Evolutionary conservation across 2,329 filamentous ascomycete genomes (phyloP), one percentile per base, ranked within the genome.

Genomic region (Fusarium azukiicola): DNA sequence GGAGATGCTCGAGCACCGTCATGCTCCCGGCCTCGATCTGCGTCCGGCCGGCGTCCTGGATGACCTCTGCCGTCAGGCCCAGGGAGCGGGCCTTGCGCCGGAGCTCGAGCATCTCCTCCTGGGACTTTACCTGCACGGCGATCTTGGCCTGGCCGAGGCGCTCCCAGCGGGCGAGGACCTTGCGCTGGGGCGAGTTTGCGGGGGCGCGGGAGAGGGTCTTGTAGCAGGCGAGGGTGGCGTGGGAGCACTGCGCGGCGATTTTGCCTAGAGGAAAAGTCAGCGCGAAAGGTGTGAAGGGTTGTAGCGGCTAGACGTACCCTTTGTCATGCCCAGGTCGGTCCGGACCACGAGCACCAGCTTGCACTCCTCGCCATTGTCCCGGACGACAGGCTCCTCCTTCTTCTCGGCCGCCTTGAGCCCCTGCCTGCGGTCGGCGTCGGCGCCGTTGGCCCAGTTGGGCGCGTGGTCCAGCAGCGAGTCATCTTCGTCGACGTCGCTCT

Each of bases 141-240:
- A 99, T 96, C 92, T 99, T 99, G 79, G 96, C 96, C 89, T 99
- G 97, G 17, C 98, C 98, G 71, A 91, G 89, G 68, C 90, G 91
- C 88, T 99, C 98, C 98, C 98, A 99, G 80, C 95, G 95, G 80
- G 92, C 92, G 66, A 99, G 93, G 69, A 98, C 89, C 56, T 90
- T 90, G 72, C 94, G 92, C 63, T 92, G 90, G 19, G 92, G 87
- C 36, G 91, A 90, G 49, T 89, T 87, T 52, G 92, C 88, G 69
- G 91, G 88, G n/a, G 93, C 89, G 71, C 90, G 88, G 72, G 93
- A 88, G 79, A 98, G 94, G 74, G 94, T 90, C 90, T 99, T 99
- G 94, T 98, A 99, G 92, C 97, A 99, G 71, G 97, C 97, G 72
- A 99, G 94, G 6, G 97, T 98, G n/a, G 98, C 98, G 88, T 99